Percentiles rank a stretch among this genome's conserved stretches.
phyloP scores from a whole-genome alignment of 805 yeast genomes.

The Teunomyces cretensis region DNA sequence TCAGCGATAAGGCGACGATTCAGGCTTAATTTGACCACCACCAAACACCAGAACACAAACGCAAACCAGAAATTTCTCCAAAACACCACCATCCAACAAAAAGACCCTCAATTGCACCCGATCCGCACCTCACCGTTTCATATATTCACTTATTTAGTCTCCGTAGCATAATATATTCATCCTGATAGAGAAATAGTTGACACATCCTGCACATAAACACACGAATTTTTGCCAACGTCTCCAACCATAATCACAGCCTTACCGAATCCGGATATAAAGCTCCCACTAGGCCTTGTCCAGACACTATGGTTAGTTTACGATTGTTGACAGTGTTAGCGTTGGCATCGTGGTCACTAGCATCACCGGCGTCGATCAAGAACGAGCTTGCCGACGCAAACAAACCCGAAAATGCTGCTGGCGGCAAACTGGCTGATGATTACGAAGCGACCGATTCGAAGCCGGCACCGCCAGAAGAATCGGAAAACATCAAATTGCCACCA shows the following conservation, averaged over 20 bases:
- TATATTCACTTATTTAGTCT: too few species aligned
- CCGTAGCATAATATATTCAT: too few species aligned
- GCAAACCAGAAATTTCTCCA: too few species aligned
- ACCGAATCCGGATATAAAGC: too few species aligned
- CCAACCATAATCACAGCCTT: too few species aligned
- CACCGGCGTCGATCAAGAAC: background rate
- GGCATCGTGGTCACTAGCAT: background rate
- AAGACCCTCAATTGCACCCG: too few species aligned
- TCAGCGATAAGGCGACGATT: constrained; percentile 16
- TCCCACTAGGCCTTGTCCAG: background rate
- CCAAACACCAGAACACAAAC: too few species aligned
- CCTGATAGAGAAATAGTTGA: too few species aligned
- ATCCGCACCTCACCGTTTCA: too few species aligned
- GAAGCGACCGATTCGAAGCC: background rate
- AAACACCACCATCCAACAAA: background rate
- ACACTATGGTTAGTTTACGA: background rate
- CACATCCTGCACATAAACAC: too few species aligned
- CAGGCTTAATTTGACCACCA: background rate
- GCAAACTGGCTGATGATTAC: background rate
- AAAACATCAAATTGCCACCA: constrained; percentile 40
- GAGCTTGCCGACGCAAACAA: background rate
- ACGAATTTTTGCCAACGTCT: too few species aligned
- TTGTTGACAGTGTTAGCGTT: background rate
- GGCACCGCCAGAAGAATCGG: background rate
- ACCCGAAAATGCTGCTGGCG: background rate